Base-by-base conservation (phyloP, 169 alveolate genomes). In the Prorocentrum cordatum region DNA sequence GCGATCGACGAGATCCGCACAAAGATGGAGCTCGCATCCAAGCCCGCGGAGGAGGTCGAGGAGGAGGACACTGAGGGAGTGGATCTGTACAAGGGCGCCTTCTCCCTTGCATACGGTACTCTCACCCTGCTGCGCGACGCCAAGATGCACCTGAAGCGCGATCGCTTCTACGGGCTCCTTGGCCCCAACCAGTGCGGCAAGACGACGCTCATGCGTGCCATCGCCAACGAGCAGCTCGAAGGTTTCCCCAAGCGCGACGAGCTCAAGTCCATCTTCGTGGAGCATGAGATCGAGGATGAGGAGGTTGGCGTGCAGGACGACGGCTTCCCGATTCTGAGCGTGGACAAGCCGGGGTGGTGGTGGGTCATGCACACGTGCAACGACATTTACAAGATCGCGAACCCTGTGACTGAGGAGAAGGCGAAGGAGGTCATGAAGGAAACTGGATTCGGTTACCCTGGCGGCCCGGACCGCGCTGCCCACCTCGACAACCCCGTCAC, bases 91-190 rank as follows among this genome's bases (percentile, higher is more conserved):
- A 88, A 88, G 85, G 87, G 92, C 1, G 73, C 82, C 45, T 88
- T 88, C 92, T 88, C 92, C 47, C 70, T 88, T 54, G 92, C 92
- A 42, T 88, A 88, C 83, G 92, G 92, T 35, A 80, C 92, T 31
- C 47, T 88, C 66, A 88, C 92, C n/a, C 58, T 88, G 45, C 84
- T 88, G 58, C 91, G 87, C 29, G 88, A 88, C 67, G 77, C 92
- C 68, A 79, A 80, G 87, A 70, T 88, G 91, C 92, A 88, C 89
- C 26, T 88, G 84, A 88, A 88, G 84, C 67, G 84, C 50, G 61
- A 80, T 47, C 80, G 85, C 18, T 27, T 31, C 54, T 67, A 71
- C 73, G 54, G 26, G 4, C 31, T 73, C 33, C 20, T 29, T 7
- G n/a, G n/a, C n/a, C 92, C 92, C 42, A 84, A 84, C 92, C 80